Evolutionary conservation across 768 basidiomycete genomes (phyloP), one percentile per base, ranked within the genome.

Genomic region (Macrolepiota fuliginosa): DNA sequence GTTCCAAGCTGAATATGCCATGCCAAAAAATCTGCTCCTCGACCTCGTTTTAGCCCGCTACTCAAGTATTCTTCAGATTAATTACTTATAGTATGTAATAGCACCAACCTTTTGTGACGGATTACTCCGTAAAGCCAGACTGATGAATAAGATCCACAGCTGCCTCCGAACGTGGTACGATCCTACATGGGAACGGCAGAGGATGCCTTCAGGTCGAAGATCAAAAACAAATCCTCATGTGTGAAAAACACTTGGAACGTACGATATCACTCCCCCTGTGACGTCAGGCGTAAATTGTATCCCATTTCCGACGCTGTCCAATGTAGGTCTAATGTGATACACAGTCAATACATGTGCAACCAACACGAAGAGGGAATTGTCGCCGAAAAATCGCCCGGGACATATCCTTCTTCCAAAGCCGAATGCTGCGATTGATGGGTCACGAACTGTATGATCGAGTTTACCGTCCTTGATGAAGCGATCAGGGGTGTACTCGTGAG

Each of bases 381-480:
- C 42, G 19, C 63, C 62, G 25, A 70, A 54, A 45, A 63, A 65
- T 7, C 66, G 63, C 10, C 69, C 69, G 13, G 69, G 67, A 40
- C 67, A 69, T 10, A 67, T 65, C 29, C 67, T 39, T 24, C 62
- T 56, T 17, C 62, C 62, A 29, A 29, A 63, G 17, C 56, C 62
- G 39, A 63, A 63, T 9, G 56, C n/a, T n/a, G n/a, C 56, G 5
- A 47, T 50, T n/a, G 40, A 32, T 35, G 62, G 62, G 36, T 63
- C 56, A 10, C 56, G 52, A 27, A 58, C 42, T 24, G 29, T 13
- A 13, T 1, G 49, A 40, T 63, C 53, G 50, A 63, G 15, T 15
- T 54, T 57, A 12, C 62, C 62, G 39, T 63, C 62, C 40, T 63
- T 63, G 56, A 63, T 32, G 53, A 62, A 67, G 12, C 66, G 66